Evolutionary conservation across 2,329 filamentous ascomycete species (phyloP).

Genomic region (Fusarium sp.): DNA sequence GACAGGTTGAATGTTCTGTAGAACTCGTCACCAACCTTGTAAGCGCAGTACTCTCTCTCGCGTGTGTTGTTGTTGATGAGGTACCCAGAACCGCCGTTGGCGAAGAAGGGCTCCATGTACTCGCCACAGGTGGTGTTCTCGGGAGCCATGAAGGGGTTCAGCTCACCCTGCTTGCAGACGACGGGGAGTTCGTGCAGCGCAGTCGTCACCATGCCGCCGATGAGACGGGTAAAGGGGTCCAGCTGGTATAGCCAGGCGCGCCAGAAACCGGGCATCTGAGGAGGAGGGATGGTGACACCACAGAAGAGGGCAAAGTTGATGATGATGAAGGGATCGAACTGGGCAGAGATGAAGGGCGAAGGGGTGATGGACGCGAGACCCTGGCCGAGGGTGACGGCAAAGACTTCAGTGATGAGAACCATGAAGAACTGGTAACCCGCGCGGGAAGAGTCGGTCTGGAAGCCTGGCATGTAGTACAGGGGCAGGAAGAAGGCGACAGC

Average conservation of each 20-base stretch:
- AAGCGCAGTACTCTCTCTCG: constrained; percentile 85
- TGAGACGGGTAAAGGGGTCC: constrained; percentile 73
- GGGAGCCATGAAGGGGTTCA: constrained; percentile 72
- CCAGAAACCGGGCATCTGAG: constrained; percentile 80
- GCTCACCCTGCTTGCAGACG: constrained; percentile 66
- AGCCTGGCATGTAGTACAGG: constrained; percentile 85
- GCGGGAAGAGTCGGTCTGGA: constrained; percentile 71
- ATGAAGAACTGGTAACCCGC: constrained; percentile 92
- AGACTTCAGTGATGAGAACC: constrained; percentile 84
- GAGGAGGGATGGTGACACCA: constrained; percentile 83
- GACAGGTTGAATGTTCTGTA: constrained; percentile 75
- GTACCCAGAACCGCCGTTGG: constrained; percentile 76
- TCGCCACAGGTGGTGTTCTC: constrained; percentile 52
- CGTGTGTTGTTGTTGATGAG: constrained; percentile 73
- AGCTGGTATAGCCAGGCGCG: constrained; percentile 79
- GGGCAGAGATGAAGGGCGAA: constrained; percentile 80
- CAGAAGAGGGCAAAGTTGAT: constrained; percentile 89
- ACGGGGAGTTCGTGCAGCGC: constrained; percentile 67
- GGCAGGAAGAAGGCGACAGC: constrained; percentile 85
- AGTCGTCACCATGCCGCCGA: constrained; percentile 74
- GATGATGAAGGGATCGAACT: constrained; percentile 85
- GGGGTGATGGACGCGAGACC: constrained; percentile 82
- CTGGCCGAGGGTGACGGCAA: constrained; percentile 84
- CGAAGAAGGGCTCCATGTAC: constrained; percentile 43
- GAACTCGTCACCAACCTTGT: constrained; percentile 83